These are phyloP conservation scores for Elymus sibiricus DNA, from an alignment of 176 grass and related monocot genomes.

Conservation along the genomic window DNA sequence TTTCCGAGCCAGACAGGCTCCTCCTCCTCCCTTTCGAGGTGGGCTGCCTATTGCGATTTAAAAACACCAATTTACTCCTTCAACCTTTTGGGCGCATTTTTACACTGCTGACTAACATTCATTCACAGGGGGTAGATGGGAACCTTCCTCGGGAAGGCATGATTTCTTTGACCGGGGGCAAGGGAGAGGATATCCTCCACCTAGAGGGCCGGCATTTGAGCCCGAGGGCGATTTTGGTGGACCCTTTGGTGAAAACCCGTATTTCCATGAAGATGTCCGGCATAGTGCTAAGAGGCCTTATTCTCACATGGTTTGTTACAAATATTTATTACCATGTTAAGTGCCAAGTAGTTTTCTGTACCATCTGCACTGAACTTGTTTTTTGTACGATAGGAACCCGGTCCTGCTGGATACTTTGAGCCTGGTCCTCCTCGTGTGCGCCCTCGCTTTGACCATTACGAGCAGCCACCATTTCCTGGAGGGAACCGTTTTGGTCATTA, in stretches of 20 bases:
- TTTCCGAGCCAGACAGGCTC: constrained; percentile 30
- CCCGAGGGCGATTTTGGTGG: constrained; percentile 36
- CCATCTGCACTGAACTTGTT: neutral
- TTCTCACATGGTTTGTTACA: constrained; percentile 37
- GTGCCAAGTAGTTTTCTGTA: neutral
- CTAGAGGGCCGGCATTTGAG: constrained; percentile 41
- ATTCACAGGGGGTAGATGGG: constrained; percentile 29
- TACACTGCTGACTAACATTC: neutral
- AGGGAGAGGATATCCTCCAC: constrained; percentile 22
- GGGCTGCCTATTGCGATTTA: neutral
- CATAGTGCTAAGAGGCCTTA: constrained; percentile 42
- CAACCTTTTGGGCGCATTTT: neutral
- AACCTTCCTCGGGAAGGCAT: constrained; percentile 33
- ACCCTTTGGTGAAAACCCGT: constrained; percentile 44
- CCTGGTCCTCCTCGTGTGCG: constrained; percentile 24
- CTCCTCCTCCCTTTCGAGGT: constrained; percentile 43
- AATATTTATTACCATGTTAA: neutral
- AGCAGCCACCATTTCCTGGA: constrained; percentile 15
- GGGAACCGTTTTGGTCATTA: constrained; percentile 30
- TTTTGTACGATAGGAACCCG: constrained; percentile 37
- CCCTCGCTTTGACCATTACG: constrained; percentile 47
- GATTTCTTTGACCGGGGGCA: constrained; percentile 33
- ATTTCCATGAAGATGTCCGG: constrained; percentile 26
- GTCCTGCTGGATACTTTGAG: constrained; percentile 41
- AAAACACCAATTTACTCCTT: neutral